These are phyloP conservation scores for Cladosporium sp. DNA, from an alignment of 2,329 filamentous ascomycete species.

Conservation along the genomic window DNA sequence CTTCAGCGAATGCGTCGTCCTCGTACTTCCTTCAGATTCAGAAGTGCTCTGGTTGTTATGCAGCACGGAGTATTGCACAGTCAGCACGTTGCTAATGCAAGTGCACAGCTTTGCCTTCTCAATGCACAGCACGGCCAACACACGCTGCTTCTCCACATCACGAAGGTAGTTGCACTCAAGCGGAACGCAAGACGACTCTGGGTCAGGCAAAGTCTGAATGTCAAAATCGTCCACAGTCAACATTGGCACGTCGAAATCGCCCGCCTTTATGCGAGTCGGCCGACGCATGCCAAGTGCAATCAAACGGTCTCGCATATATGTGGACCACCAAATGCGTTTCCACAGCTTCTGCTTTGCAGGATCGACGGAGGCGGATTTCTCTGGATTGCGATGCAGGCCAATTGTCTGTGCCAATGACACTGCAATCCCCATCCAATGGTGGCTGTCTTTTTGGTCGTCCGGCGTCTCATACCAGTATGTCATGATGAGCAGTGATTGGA, in stretches of 20 bases:
- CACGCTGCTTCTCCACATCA: constrained; percentile 67
- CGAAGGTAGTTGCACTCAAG: constrained; percentile 66
- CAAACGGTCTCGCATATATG: constrained; percentile 88
- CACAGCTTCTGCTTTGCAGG: constrained; percentile 72
- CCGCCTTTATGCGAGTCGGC: constrained; percentile 85
- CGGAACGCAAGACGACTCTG: constrained; percentile 62
- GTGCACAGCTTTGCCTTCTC: constrained; percentile 86
- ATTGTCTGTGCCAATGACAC: constrained; percentile 92
- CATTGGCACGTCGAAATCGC: constrained; percentile 93
- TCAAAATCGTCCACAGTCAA: constrained; percentile 81
- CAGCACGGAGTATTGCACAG: constrained; percentile 86
- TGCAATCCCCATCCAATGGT: constrained; percentile 98
- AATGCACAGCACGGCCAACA: constrained; percentile 84
- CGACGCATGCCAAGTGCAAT: constrained; percentile 91
- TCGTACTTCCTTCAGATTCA: constrained; percentile 63
- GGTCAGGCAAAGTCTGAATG: constrained; percentile 56
- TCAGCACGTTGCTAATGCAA: constrained; percentile 83
- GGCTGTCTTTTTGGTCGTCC: constrained; percentile 95
- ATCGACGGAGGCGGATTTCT: constrained; percentile 67
- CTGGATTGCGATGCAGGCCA: constrained; percentile 81
- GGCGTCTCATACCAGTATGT: constrained; percentile 98
- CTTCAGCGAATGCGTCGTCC: constrained; percentile 78
- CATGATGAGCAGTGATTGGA: constrained; percentile 85
- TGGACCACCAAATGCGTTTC: constrained; percentile 98
- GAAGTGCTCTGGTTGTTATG: constrained; percentile 65